Conservation (phyloP, 2,329 filamentous ascomycete species). For the Hymenoscyphus linearis region DNA sequence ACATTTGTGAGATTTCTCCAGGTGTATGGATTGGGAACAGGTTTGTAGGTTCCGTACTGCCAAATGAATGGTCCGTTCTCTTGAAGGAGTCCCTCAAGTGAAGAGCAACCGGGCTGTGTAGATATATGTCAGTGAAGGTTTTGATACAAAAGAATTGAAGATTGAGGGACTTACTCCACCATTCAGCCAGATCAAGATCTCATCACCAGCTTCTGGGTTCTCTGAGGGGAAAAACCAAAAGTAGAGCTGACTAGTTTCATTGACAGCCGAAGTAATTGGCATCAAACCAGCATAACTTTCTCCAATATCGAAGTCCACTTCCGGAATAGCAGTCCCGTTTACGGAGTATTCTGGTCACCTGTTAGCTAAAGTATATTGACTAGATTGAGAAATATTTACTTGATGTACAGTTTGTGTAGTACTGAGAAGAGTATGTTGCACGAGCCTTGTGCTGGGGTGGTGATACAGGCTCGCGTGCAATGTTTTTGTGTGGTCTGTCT, state of each 20-base stretch:
- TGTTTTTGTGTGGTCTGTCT: slow-evolving; percentile 15
- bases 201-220: slow-evolving; percentile 45
- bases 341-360: slow-evolving; percentile 51
- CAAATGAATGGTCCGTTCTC: slow-evolving; percentile 73
- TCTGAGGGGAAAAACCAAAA: slow-evolving; percentile 64
- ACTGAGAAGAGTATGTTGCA: slow-evolving; percentile 12
- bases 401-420: slow-evolving; percentile 24
- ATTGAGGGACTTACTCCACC: slow-evolving; percentile 35
- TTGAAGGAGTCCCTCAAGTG: slow-evolving; percentile 64
- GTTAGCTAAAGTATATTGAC: background rate
- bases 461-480: slow-evolving; percentile 9
- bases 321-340: slow-evolving; percentile 59
- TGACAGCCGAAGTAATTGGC: slow-evolving; percentile 46
- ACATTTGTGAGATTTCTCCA: slow-evolving; percentile 30
- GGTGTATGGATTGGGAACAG: slow-evolving; percentile 27
- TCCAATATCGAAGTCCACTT: slow-evolving; percentile 63
- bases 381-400: slow-evolving; percentile 16
- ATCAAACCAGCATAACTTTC: slow-evolving; percentile 61
- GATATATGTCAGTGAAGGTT: slow-evolving; percentile 6
- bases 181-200: slow-evolving; percentile 54
- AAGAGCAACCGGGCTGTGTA: slow-evolving; percentile 49
- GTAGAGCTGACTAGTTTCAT: slow-evolving; percentile 50
- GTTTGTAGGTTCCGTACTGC: slow-evolving; percentile 61
- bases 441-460: slow-evolving; percentile 9
- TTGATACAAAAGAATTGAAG: background rate